Conservation (phyloP, 352 stramenopile species). For the Phytopythium litorale region DNA sequence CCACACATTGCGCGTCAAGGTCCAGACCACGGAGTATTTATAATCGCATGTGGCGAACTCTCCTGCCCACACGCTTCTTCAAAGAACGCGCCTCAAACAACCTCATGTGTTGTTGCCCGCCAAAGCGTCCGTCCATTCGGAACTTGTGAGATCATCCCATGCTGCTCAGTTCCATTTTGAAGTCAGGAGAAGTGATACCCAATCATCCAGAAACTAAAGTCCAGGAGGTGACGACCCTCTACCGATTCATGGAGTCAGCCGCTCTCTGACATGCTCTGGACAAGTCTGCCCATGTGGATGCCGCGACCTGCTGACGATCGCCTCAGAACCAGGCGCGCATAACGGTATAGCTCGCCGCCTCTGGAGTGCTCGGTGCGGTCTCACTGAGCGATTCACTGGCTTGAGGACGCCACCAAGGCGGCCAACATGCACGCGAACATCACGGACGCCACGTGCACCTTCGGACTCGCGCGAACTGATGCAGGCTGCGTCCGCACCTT, state of each 20-base stretch:
- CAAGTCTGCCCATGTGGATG: neutral
- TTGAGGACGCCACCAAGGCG: neutral
- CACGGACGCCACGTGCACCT: constrained; percentile 47
- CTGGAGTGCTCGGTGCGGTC: neutral
- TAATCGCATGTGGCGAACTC: too few relatives aligned
- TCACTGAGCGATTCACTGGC: neutral
- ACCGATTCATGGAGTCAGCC: neutral
- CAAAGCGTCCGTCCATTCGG: too few relatives aligned
- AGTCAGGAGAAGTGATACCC: neutral
- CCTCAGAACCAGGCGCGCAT: neutral
- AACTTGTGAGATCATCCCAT: neutral
- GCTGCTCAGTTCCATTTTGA: neutral
- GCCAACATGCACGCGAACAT: constrained; percentile 23
- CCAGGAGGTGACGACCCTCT: too few relatives aligned
- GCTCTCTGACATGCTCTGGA: neutral
- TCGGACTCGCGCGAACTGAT: constrained; percentile 37
- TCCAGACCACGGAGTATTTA: neutral
- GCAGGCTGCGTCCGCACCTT: constrained; percentile 39
- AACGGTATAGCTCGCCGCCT: neutral
- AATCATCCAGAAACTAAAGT: too few relatives aligned
- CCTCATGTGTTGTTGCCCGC: too few relatives aligned
- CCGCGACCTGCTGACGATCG: neutral
- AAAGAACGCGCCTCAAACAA: too few relatives aligned
- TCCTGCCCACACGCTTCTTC: too few relatives aligned
- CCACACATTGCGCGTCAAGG: too few relatives aligned